Percentiles rank a stretch among this genome's conserved stretches.
These are phyloP conservation scores for Xylaria polymorpha DNA, from an alignment of 2,329 filamentous ascomycete genomes.

Conservation along the genomic window DNA sequence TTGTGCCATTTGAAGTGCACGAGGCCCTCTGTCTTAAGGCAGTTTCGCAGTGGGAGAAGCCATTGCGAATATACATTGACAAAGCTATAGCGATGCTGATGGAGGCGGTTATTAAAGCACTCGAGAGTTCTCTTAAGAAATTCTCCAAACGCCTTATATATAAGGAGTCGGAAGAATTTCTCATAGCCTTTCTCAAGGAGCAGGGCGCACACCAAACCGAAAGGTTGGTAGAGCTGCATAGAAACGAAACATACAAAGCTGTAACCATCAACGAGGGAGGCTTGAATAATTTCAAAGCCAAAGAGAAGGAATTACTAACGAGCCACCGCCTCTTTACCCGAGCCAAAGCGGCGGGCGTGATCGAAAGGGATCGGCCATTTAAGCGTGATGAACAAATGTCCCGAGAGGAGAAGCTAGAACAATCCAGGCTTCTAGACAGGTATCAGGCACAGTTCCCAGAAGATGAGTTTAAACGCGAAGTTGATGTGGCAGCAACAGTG, in stretches of 20 bases:
- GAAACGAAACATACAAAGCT: constrained; percentile 63
- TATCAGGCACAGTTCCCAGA: constrained; percentile 59
- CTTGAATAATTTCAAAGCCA: constrained; percentile 25
- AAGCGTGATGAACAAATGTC: constrained; percentile 50
- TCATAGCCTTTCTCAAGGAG: constrained; percentile 56
- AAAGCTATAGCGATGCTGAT: constrained; percentile 53
- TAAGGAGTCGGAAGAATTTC: constrained; percentile 54
- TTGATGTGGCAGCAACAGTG: constrained; percentile 70
- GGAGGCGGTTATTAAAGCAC: constrained; percentile 56
- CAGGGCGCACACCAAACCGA: constrained; percentile 51
- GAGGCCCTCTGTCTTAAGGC: constrained; percentile 65
- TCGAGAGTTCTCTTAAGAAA: constrained; percentile 58
- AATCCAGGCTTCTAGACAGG: constrained; percentile 54
- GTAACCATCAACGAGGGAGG: constrained; percentile 64
- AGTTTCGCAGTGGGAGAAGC: constrained; percentile 65
- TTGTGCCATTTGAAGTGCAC: constrained; percentile 68
- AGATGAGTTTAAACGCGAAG: constrained; percentile 67
- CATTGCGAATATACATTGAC: constrained; percentile 57
- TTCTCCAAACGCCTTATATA: constrained; percentile 61
- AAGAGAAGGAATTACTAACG: constrained; percentile 47
- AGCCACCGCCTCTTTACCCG: constrained; percentile 61
- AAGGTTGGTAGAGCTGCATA: constrained; percentile 57
- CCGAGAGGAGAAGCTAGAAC: constrained; percentile 57
- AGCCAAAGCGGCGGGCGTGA: constrained; percentile 52
- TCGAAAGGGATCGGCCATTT: constrained; percentile 47